A percentile compares a stretch with the other conserved stretches of the same genome.
phyloP scores from a whole-genome alignment of 2,329 filamentous ascomycete species.

The Botryosphaeria agaves region DNA sequence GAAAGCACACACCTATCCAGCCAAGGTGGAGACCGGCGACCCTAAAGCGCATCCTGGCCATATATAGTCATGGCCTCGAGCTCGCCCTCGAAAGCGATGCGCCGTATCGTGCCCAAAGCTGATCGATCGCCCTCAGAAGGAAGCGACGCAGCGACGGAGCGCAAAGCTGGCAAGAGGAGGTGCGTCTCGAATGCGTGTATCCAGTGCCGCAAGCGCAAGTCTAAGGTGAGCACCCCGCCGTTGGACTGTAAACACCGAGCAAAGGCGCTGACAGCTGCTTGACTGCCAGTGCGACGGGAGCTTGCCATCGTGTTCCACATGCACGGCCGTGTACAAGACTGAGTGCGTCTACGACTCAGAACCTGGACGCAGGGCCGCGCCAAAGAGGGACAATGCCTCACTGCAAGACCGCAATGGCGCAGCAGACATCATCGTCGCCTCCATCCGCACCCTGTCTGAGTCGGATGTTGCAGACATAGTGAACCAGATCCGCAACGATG shows the following conservation, averaged over 20 bases:
- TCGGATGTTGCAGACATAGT: slow-evolving; percentile 24
- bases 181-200: slow-evolving; percentile 27
- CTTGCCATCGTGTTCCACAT: slow-evolving; percentile 31
- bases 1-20: too few relatives aligned
- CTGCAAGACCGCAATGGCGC: slow-evolving; percentile 18
- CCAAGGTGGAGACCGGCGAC: too few relatives aligned
- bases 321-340: slow-evolving; percentile 31
- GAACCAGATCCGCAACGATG: slow-evolving; percentile 23
- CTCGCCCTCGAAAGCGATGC: too few relatives aligned
- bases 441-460: slow-evolving; percentile 26
- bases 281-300: slow-evolving; percentile 29
- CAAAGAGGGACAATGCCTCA: slow-evolving; percentile 21
- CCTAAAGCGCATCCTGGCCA: too few relatives aligned
- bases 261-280: neutral
- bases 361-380: slow-evolving; percentile 24
- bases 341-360: slow-evolving; percentile 32
- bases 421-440: slow-evolving; percentile 23
- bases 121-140: too few relatives aligned
- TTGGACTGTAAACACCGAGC: too few relatives aligned
- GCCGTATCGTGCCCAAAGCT: too few relatives aligned
- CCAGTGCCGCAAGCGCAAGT: slow-evolving; percentile 33
- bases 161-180: slow-evolving; percentile 14
- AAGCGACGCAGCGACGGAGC: slow-evolving; percentile 3
- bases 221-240: slow-evolving; percentile 25
- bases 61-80: too few relatives aligned